Percentiles rank a stretch among this genome's conserved stretches.
Conservation (phyloP, 805 yeast genomes). For the Blastobotrys parvus region DNA sequence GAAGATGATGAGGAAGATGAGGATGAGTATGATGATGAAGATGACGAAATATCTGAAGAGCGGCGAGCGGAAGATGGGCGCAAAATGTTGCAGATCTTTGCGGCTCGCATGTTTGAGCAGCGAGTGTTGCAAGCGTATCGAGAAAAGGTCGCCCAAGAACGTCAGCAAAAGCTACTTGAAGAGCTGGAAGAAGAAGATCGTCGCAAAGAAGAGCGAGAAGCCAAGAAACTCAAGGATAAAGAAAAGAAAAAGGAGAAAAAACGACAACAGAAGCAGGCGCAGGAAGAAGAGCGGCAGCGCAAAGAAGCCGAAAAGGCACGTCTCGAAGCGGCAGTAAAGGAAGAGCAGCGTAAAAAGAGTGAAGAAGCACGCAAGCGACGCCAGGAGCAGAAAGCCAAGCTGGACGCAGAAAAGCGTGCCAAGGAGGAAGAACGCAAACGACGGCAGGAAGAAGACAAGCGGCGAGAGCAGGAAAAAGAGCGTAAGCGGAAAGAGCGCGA, state of each 20-base stretch:
- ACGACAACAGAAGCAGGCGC: conserved; percentile 30
- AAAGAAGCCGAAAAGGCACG: conserved; percentile 28
- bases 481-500: conserved; percentile 10
- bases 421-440: conserved; percentile 20
- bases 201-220: conserved; percentile 25
- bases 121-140: conserved; percentile 69
- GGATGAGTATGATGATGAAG: conserved; percentile 35
- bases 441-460: conserved; percentile 10
- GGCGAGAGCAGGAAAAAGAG: conserved; percentile 21
- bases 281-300: conserved; percentile 32
- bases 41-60: conserved; percentile 28
- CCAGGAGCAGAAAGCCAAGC: conserved; percentile 25
- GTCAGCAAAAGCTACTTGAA: conserved; percentile 30
- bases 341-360: conserved; percentile 21
- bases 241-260: conserved; percentile 36
- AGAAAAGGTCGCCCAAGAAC: conserved; percentile 70
- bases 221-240: conserved; percentile 30
- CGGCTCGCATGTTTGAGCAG: conserved; percentile 67
- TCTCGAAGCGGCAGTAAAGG: conserved; percentile 22
- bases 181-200: conserved; percentile 28
- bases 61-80: conserved; percentile 52
- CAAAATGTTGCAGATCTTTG: conserved; percentile 68
- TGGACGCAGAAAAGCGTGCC: conserved; percentile 23
- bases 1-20: conserved; percentile 31
- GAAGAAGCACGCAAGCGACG: conserved; percentile 24